Conservation (phyloP, 306 rosid genomes). For the Urtica urens region DNA sequence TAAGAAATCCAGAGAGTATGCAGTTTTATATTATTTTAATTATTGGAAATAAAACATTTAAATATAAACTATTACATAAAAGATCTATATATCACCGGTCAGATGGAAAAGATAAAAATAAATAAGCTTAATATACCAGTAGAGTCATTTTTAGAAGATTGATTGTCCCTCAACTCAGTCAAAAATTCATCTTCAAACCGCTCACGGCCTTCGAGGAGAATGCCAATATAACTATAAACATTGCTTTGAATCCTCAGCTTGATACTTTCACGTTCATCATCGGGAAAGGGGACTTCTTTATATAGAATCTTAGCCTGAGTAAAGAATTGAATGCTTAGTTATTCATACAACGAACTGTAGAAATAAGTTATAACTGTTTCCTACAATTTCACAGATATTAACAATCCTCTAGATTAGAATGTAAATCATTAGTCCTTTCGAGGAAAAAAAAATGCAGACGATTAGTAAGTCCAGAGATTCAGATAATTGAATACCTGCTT, state of each 20-base stretch:
- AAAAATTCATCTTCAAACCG: constrained; percentile 80
- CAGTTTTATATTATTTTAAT: too few species aligned
- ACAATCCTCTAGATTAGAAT: too few species aligned
- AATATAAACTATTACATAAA: too few species aligned
- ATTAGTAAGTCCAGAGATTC: not conserved
- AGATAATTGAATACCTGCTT: constrained; percentile 64
- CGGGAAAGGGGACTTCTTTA: constrained; percentile 65
- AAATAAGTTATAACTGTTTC: too few species aligned
- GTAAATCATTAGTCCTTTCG: too few species aligned
- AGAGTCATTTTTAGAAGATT: constrained; percentile 26
- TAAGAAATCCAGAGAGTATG: not conserved
- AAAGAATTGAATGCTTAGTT: constrained; percentile 19
- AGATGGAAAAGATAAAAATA: not conserved
- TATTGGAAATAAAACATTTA: too few species aligned
- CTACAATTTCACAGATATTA: too few species aligned
- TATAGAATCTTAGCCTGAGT: constrained; percentile 89
- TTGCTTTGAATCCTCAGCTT: constrained; percentile 81
- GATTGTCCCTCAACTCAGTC: constrained; percentile 33
- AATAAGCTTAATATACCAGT: constrained; percentile 30
- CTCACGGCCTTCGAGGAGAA: constrained; percentile 96
- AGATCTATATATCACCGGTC: too few species aligned
- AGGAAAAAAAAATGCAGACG: constrained; percentile 6
- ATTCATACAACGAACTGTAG: too few species aligned
- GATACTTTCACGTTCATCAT: constrained; percentile 75
- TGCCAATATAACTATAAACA: constrained; percentile 83